These are phyloP conservation scores for Botrytis hyacinthi DNA, from an alignment of 2,329 filamentous ascomycete species.

Conservation along the genomic window DNA sequence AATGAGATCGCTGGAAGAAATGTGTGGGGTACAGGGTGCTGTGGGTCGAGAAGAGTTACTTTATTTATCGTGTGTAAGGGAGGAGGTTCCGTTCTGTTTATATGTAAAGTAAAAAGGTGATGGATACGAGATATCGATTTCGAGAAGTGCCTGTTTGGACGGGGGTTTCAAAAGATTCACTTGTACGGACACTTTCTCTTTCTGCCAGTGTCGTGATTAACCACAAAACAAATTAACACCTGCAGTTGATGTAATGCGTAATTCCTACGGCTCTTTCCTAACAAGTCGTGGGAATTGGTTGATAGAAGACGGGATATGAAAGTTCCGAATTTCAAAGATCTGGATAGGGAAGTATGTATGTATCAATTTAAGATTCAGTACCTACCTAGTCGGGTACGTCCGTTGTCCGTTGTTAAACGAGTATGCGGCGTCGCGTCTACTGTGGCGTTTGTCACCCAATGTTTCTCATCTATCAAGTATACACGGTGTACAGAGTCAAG, in stretches of 20 bases:
- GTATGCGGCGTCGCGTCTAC: background rate
- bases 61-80: conserved; percentile 13
- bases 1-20: conserved; percentile 13
- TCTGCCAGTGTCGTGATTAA: background rate
- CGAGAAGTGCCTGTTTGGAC: background rate
- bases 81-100: background rate
- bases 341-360: background rate
- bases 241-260: background rate
- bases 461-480: background rate
- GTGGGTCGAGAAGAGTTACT: background rate
- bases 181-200: background rate
- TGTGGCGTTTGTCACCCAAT: background rate
- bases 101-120: background rate
- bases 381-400: background rate
- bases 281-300: background rate
- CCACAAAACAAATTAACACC: background rate
- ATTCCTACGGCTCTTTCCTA: conserved; percentile 1
- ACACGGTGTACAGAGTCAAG: background rate
- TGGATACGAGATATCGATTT: conserved; percentile 3
- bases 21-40: conserved; percentile 14
- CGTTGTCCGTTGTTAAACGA: background rate
- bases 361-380: background rate
- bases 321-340: conserved; percentile 1
- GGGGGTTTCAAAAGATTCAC: background rate
- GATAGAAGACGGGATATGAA: background rate